These are phyloP conservation scores for Fusarium longipes DNA, from an alignment of 2,329 filamentous ascomycete genomes.

Conservation along the genomic window DNA sequence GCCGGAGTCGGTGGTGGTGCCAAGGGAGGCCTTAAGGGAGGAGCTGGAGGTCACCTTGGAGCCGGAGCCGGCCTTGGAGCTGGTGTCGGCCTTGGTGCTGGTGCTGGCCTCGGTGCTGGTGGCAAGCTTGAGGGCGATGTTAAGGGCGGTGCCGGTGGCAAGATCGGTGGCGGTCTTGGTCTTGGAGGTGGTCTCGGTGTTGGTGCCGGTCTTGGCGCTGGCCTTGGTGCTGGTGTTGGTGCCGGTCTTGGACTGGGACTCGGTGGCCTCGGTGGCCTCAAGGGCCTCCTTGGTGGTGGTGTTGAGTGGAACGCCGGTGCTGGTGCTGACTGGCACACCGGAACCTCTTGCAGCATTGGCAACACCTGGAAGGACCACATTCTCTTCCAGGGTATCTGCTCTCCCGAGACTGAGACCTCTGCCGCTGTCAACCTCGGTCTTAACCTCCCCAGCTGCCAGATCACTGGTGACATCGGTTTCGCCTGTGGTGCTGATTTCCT, in stretches of 20 bases:
- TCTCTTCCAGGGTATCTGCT: slow-evolving; percentile 36
- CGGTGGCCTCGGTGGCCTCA: slow-evolving; percentile 10
- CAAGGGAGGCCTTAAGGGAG: slow-evolving; percentile 6
- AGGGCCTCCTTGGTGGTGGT: slow-evolving; percentile 12
- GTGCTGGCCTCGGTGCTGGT: neutral
- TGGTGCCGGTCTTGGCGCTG: neutral
- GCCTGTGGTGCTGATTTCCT: slow-evolving; percentile 56
- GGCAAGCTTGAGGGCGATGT: neutral
- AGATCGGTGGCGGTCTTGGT: neutral
- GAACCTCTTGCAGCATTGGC: slow-evolving; percentile 31
- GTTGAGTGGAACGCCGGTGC: slow-evolving; percentile 14
- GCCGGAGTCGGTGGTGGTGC: neutral
- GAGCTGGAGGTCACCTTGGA: neutral
- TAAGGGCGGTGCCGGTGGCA: neutral
- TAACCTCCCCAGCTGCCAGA: slow-evolving; percentile 50
- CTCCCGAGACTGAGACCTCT: slow-evolving; percentile 32
- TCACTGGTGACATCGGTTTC: slow-evolving; percentile 60
- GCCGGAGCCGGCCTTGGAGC: slow-evolving; percentile 7
- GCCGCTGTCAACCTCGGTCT: slow-evolving; percentile 42
- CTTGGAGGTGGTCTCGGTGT: slow-evolving; percentile 11
- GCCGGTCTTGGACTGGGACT: neutral
- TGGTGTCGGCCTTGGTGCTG: neutral
- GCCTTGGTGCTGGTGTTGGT: neutral
- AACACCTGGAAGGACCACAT: slow-evolving; percentile 32
- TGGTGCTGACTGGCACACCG: slow-evolving; percentile 13